phyloP scores from a whole-genome alignment of 2,329 filamentous ascomycete species.

The Alternaria rosae region DNA sequence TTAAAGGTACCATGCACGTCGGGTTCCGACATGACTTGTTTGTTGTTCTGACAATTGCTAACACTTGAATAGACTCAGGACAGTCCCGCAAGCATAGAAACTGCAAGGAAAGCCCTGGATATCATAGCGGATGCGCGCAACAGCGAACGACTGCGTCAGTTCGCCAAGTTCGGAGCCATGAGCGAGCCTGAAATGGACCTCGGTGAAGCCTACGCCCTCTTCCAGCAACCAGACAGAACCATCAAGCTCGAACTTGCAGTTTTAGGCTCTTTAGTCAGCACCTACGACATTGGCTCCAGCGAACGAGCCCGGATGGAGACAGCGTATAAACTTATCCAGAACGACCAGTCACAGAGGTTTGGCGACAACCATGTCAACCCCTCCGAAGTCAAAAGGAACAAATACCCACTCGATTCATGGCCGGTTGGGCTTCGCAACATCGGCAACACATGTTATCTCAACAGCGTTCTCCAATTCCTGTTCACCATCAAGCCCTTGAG shows the following conservation, averaged over 20 bases:
- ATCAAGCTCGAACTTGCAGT: conserved; percentile 58
- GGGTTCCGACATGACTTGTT: not conserved
- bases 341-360: conserved; percentile 37
- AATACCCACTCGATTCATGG: conserved; percentile 58
- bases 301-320: conserved; percentile 55
- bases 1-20: conserved; percentile 57
- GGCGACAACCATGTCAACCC: conserved; percentile 21
- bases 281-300: conserved; percentile 55
- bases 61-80: conserved; percentile 56
- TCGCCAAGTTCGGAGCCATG: conserved; percentile 61
- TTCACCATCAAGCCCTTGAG: conserved; percentile 86
- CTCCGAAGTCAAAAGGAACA: conserved; percentile 27
- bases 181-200: conserved; percentile 61
- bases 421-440: conserved; percentile 92
- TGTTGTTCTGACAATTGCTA: conserved; percentile 8
- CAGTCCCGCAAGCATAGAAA: conserved; percentile 57
- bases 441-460: conserved; percentile 97
- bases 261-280: conserved; percentile 33
- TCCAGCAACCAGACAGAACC: conserved; percentile 59
- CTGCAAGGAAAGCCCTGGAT: conserved; percentile 63
- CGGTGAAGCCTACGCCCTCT: conserved; percentile 47
- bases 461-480: conserved; percentile 94
- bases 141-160: conserved; percentile 62
- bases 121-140: conserved; percentile 67
- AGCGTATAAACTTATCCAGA: conserved; percentile 56